phyloP scores from a whole-genome alignment of 116 monocot genomes.

The Cymodocea nodosa region DNA sequence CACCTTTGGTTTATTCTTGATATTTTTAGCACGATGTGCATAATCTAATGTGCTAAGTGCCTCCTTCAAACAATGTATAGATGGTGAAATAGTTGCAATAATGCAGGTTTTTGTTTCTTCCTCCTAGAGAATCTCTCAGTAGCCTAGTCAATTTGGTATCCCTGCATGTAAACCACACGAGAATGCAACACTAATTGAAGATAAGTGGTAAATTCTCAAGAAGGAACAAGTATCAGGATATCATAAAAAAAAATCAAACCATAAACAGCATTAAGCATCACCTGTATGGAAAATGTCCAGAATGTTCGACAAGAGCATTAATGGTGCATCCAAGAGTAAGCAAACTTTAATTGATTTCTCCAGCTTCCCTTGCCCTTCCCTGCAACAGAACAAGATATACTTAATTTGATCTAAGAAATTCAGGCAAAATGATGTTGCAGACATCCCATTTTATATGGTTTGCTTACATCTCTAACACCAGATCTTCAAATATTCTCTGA shows the following conservation, averaged over 20 bases:
- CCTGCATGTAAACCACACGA: constrained; percentile 19
- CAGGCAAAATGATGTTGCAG: not conserved
- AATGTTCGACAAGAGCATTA: constrained; percentile 96
- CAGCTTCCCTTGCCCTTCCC: constrained; percentile 99
- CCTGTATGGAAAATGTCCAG: constrained; percentile 98
- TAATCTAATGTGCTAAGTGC: constrained; percentile 90
- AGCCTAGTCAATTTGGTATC: constrained; percentile 96
- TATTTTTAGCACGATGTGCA: constrained; percentile 94
- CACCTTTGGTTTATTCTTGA: constrained; percentile 96
- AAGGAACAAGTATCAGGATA: too few relatives aligned
- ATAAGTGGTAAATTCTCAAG: too few relatives aligned
- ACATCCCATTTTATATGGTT: not conserved
- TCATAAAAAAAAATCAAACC: too few relatives aligned
- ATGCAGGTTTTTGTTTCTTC: constrained; percentile 98
- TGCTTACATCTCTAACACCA: constrained; percentile 80
- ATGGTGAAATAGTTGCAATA: constrained; percentile 91
- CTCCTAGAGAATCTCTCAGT: constrained; percentile 90
- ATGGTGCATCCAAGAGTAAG: constrained; percentile 97
- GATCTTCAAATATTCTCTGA: constrained; percentile 94
- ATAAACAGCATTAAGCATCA: constrained; percentile 3
- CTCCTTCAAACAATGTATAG: constrained; percentile 87
- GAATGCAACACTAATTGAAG: not conserved
- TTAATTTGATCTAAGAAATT: too few relatives aligned
- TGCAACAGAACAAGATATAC: constrained; percentile 27
- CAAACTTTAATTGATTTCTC: constrained; percentile 98